Evolutionary conservation across 139 green algal genomes (phyloP).

Genomic region (Coelastrella sp.): DNA sequence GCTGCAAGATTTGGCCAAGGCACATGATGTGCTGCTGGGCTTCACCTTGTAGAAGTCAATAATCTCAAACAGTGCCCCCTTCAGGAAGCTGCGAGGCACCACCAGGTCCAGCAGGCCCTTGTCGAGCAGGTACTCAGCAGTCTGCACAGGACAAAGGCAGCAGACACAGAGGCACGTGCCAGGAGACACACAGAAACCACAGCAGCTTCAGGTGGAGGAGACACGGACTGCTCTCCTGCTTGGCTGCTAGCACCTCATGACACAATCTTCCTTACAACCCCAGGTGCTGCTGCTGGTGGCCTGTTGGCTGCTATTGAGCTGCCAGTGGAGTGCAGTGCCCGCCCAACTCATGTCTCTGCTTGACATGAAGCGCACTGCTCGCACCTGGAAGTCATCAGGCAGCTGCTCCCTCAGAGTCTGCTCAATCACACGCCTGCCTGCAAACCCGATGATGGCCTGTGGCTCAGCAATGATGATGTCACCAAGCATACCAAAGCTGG

Average conservation of each 20-base stretch:
- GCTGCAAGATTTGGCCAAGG: neutral
- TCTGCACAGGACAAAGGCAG: slow-evolving; percentile 45
- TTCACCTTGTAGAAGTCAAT: slow-evolving; percentile 70
- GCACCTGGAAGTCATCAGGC: slow-evolving; percentile 74
- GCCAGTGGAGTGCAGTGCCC: neutral
- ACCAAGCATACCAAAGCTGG: slow-evolving; percentile 72
- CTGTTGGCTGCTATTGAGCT: too few species aligned
- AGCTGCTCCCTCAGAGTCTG: slow-evolving; percentile 74
- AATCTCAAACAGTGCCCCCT: slow-evolving; percentile 75
- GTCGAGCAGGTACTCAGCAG: slow-evolving; percentile 74
- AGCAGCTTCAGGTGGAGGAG: too few species aligned
- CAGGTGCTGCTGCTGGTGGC: too few species aligned
- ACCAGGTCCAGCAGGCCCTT: slow-evolving; percentile 75
- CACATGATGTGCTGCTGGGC: neutral
- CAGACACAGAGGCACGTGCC: neutral
- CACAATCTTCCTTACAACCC: too few species aligned
- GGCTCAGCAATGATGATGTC: slow-evolving; percentile 75
- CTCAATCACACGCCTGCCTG: slow-evolving; percentile 73
- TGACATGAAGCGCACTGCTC: neutral
- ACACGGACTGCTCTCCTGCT: too few species aligned
- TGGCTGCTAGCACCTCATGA: too few species aligned
- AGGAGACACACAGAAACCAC: too few species aligned
- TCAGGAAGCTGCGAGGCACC: slow-evolving; percentile 71
- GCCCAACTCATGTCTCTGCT: neutral
- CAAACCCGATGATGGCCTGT: slow-evolving; percentile 74